Conservation (phyloP, 768 basidiomycete genomes). For the Daedalea quercina region DNA sequence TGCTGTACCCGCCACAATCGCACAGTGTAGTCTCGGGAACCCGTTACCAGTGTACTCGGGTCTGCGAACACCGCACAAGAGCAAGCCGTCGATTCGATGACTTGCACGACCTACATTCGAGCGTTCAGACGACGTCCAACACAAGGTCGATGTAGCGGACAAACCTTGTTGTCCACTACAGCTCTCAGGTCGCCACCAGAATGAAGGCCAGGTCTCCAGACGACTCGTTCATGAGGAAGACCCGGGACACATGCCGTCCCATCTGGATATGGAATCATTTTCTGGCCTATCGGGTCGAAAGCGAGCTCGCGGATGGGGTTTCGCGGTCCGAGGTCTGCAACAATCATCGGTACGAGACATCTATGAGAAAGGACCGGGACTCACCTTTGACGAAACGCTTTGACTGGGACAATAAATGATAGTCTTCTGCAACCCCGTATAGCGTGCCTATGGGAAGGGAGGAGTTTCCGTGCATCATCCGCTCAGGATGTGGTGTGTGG, state of each 20-base stretch:
- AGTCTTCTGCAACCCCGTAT: conserved; percentile 83
- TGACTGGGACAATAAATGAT: conserved; percentile 57
- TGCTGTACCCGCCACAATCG: conserved; percentile 70
- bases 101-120: conserved; percentile 54
- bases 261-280: conserved; percentile 54
- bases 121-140: not conserved
- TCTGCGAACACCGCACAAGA: conserved; percentile 79
- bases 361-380: not conserved
- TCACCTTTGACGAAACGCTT: conserved; percentile 51
- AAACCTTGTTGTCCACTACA: conserved; percentile 55
- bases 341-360: not conserved
- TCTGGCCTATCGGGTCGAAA: conserved; percentile 52
- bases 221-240: conserved; percentile 60
- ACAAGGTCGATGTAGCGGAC: not conserved
- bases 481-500: conserved; percentile 62
- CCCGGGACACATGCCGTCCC: conserved; percentile 52
- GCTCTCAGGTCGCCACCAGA: conserved; percentile 53
- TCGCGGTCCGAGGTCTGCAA: conserved; percentile 40
- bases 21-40: conserved; percentile 75
- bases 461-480: conserved; percentile 64
- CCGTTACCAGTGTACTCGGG: conserved; percentile 65
- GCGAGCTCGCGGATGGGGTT: conserved; percentile 44
- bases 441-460: conserved; percentile 65
- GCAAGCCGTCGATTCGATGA: conserved; percentile 67
- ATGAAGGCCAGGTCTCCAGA: conserved; percentile 43